Percentiles rank a stretch among this genome's conserved stretches.
These are phyloP conservation scores for Wickerhamomyces xylosicus DNA, from an alignment of 805 yeast genomes.

Conservation along the genomic window DNA sequence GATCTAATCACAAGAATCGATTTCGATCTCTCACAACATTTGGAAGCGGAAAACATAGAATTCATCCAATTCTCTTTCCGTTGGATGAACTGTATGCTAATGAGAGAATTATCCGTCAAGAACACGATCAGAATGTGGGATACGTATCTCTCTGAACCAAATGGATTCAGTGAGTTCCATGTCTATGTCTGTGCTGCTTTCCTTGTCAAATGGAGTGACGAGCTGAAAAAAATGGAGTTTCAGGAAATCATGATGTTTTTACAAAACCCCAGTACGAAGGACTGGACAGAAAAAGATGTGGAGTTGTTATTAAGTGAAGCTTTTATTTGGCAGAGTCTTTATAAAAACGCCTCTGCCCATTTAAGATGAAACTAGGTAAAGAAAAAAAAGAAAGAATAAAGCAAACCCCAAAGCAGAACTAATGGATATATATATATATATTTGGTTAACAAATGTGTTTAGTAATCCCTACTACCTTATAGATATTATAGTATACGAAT, in stretches of 20 bases:
- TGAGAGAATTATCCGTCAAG: constrained; percentile 80
- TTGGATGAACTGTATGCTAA: constrained; percentile 96
- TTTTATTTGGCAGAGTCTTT: constrained; percentile 90
- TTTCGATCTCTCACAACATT: constrained; percentile 57
- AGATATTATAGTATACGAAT: too few species aligned
- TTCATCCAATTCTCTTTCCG: constrained; percentile 92
- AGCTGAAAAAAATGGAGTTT: constrained; percentile 76
- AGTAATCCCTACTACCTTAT: too few species aligned
- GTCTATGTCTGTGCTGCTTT: constrained; percentile 98
- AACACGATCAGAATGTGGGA: constrained; percentile 96
- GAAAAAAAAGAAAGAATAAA: too few species aligned
- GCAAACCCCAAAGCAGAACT: too few species aligned
- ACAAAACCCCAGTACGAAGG: constrained; percentile 79
- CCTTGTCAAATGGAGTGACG: constrained; percentile 75
- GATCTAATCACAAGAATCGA: constrained; percentile 78
- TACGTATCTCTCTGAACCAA: constrained; percentile 69
- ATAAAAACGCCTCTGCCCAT: constrained; percentile 85
- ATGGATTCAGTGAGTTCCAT: constrained; percentile 85
- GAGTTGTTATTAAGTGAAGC: constrained; percentile 93
- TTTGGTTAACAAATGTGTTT: too few species aligned
- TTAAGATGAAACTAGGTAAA: constrained; percentile 33
- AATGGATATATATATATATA: too few species aligned
- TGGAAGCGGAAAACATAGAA: constrained; percentile 76
- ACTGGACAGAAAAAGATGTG: constrained; percentile 83
- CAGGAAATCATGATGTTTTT: constrained; percentile 89